Evolutionary conservation across 1,284 basidiomycete species (phyloP).

Genomic region (Termitomyces sp.): DNA sequence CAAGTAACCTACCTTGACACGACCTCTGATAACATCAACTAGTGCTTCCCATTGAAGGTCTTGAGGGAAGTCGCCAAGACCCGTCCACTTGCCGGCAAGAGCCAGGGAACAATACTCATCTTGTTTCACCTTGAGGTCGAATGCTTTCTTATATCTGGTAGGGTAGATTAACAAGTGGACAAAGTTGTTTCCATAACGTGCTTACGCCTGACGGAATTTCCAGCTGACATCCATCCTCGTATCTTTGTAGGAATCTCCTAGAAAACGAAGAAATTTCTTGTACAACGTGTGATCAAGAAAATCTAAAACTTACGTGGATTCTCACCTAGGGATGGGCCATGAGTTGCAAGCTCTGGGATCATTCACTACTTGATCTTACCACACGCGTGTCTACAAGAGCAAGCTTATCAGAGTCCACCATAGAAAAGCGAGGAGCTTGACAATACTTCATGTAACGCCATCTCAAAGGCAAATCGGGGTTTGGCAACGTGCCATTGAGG

Average conservation of each 20-base stretch:
- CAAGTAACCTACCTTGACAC: slow-evolving; percentile 51
- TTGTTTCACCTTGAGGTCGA: slow-evolving; percentile 66
- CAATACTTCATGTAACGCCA: slow-evolving; percentile 60
- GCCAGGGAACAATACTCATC: slow-evolving; percentile 63
- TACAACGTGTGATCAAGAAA: background rate
- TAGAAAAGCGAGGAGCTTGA: background rate
- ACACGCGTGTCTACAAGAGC: slow-evolving; percentile 47
- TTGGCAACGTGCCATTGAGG: slow-evolving; percentile 36
- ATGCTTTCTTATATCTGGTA: slow-evolving; percentile 58
- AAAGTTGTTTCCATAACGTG: background rate
- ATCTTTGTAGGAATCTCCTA: slow-evolving; percentile 36
- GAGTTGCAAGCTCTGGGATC: background rate
- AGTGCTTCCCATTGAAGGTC: slow-evolving; percentile 78
- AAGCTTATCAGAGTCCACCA: background rate
- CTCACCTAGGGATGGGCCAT: slow-evolving; percentile 31
- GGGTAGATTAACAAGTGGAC: background rate
- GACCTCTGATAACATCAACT: slow-evolving; percentile 77
- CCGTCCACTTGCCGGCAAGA: slow-evolving; percentile 51
- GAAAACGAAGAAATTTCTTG: background rate
- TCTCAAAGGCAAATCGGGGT: slow-evolving; percentile 30
- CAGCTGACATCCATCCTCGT: slow-evolving; percentile 60
- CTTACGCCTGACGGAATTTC: slow-evolving; percentile 50
- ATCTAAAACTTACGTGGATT: slow-evolving; percentile 34
- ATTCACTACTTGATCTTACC: slow-evolving; percentile 32
- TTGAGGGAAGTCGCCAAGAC: slow-evolving; percentile 64